These are phyloP conservation scores for Lachnellula arida DNA, from an alignment of 2,329 filamentous ascomycete genomes.

Conservation along the genomic window DNA sequence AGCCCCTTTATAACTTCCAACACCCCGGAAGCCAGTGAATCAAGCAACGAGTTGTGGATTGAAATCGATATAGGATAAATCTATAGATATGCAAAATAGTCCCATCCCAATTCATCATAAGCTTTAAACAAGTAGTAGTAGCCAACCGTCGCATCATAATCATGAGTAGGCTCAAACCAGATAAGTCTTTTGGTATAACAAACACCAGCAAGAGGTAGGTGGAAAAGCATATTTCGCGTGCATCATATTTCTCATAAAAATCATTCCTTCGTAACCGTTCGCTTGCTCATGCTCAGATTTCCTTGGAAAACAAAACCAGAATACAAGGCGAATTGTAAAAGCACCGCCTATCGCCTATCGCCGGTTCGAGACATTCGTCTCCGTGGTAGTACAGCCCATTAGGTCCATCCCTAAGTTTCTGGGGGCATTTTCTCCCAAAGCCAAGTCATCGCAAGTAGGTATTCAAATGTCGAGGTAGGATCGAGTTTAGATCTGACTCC, in stretches of 20 bases:
- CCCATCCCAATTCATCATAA: too few species aligned
- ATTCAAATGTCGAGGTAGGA: too few species aligned
- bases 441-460: neutral
- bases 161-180: too few species aligned
- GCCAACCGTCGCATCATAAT: too few species aligned
- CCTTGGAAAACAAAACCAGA: neutral
- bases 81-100: too few species aligned
- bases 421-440: neutral
- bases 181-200: neutral
- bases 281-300: neutral
- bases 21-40: too few species aligned
- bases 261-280: neutral
- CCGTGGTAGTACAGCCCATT: neutral
- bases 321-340: neutral
- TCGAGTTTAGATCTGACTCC: neutral
- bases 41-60: too few species aligned
- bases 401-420: neutral
- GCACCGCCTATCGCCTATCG: neutral
- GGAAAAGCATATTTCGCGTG: neutral
- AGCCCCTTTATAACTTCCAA: too few species aligned
- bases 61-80: too few species aligned
- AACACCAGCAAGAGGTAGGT: neutral
- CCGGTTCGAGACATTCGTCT: neutral
- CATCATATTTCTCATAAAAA: neutral
- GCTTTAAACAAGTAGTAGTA: too few species aligned